A percentile compares a stretch with the other conserved stretches of the same genome.
These are phyloP conservation scores for Sporothrix humicola DNA, from an alignment of 2,329 filamentous ascomycete species.

Conservation along the genomic window DNA sequence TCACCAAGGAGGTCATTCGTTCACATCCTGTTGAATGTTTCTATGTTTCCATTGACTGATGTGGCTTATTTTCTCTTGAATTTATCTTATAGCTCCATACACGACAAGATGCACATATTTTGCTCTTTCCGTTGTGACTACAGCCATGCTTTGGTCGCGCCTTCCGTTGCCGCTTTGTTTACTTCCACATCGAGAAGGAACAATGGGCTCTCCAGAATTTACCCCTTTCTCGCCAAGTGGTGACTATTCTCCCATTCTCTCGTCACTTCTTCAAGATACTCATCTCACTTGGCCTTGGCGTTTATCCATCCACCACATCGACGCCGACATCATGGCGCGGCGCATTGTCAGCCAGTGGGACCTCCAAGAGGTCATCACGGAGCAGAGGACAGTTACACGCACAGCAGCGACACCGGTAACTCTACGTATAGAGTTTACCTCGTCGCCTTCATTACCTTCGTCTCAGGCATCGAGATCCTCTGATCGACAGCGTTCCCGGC, in stretches of 20 bases:
- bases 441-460: not conserved
- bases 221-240: not conserved
- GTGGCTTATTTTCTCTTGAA: no score
- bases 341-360: slow-evolving; percentile 30
- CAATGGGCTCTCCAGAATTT: not conserved
- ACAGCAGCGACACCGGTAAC: slow-evolving; percentile 20
- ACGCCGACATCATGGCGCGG: not conserved
- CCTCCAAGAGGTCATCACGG: slow-evolving; percentile 38
- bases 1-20: no score
- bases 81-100: no score
- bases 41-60: no score
- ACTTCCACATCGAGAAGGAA: slow-evolving; percentile 16
- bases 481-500: not conserved
- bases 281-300: not conserved
- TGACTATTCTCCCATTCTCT: not conserved
- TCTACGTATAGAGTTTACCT: slow-evolving; percentile 12
- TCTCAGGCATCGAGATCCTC: not conserved
- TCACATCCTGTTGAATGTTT: no score
- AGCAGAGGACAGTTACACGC: slow-evolving; percentile 28
- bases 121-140: not conserved
- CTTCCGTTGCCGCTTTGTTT: not conserved
- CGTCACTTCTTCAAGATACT: not conserved
- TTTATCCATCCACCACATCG: not conserved
- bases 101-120: no score
- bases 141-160: not conserved